A percentile compares a stretch with the other conserved stretches of the same genome.
Conservation (phyloP, 257 asterid species). For the Coffea eugenioides region DNA sequence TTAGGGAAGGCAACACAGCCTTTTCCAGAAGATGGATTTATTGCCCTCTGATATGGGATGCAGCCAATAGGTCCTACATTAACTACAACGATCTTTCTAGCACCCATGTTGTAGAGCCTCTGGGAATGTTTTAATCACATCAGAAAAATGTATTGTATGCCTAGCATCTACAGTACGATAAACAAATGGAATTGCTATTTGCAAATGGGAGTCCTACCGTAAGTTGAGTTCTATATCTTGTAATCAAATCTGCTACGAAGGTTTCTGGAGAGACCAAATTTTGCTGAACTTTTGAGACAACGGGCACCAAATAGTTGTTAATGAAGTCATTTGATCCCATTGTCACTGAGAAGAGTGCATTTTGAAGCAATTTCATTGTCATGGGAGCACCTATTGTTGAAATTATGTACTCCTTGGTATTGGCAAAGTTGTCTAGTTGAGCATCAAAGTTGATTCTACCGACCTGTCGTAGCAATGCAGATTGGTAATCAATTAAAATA, state of each 20-base stretch:
- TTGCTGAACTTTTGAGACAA: constrained; percentile 37
- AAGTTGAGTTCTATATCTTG: constrained; percentile 55
- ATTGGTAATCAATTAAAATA: background rate
- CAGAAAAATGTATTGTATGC: background rate
- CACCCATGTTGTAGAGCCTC: constrained; percentile 70
- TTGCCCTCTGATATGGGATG: constrained; percentile 69
- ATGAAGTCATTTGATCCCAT: constrained; percentile 81
- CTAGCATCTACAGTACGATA: background rate
- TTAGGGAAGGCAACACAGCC: constrained; percentile 55
- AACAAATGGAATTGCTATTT: background rate
- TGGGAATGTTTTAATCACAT: constrained; percentile 18
- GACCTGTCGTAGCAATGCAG: constrained; percentile 30
- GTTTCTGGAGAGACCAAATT: constrained; percentile 40
- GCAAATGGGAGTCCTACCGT: constrained; percentile 27
- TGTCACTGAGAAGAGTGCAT: constrained; percentile 53
- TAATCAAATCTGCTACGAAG: constrained; percentile 57
- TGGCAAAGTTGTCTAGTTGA: constrained; percentile 74
- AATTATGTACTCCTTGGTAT: constrained; percentile 54
- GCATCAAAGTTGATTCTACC: constrained; percentile 77
- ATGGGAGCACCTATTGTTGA: constrained; percentile 36
- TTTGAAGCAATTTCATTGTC: constrained; percentile 33
- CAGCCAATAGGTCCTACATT: constrained; percentile 89
- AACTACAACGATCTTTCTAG: constrained; percentile 46
- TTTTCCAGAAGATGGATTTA: constrained; percentile 50
- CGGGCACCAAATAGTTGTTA: constrained; percentile 63